These are phyloP conservation scores for Nematodospora anomalae DNA, from an alignment of 1,139 yeast genomes.

Conservation along the genomic window DNA sequence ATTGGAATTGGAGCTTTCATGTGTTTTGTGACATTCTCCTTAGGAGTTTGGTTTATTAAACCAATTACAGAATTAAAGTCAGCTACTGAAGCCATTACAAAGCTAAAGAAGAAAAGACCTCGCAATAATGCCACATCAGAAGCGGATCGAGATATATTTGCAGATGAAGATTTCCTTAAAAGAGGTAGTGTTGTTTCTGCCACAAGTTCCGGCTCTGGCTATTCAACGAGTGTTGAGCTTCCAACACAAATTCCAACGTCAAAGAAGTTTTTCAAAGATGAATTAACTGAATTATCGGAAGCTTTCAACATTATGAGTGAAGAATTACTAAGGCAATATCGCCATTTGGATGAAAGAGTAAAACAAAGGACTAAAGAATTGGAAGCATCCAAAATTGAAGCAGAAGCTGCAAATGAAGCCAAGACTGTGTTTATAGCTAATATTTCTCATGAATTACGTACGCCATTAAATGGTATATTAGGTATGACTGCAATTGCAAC, in stretches of 20 bases:
- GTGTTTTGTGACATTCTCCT: constrained; percentile 71
- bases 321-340: constrained; percentile 79
- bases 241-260: constrained; percentile 57
- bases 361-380: constrained; percentile 81
- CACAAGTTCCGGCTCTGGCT: constrained; percentile 30
- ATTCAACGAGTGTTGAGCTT: constrained; percentile 41
- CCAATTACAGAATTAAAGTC: constrained; percentile 80
- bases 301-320: constrained; percentile 92
- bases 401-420: constrained; percentile 93
- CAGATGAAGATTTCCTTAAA: constrained; percentile 2
- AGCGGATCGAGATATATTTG: constrained; percentile 2
- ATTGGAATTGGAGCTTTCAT: constrained; percentile 77
- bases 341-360: constrained; percentile 87
- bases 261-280: constrained; percentile 73
- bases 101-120: constrained; percentile 23
- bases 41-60: constrained; percentile 81
- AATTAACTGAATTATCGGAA: constrained; percentile 80
- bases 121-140: not conserved
- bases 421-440: constrained; percentile 94
- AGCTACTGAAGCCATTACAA: constrained; percentile 70
- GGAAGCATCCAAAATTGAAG: constrained; percentile 84
- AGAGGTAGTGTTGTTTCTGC: constrained; percentile 27
- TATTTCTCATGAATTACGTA: constrained; percentile 90
- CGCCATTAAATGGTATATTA: constrained; percentile 91
- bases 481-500: constrained; percentile 95